phyloP scores from a whole-genome alignment of 805 yeast genomes.

The Zygosaccharomyces pseudorouxii region DNA sequence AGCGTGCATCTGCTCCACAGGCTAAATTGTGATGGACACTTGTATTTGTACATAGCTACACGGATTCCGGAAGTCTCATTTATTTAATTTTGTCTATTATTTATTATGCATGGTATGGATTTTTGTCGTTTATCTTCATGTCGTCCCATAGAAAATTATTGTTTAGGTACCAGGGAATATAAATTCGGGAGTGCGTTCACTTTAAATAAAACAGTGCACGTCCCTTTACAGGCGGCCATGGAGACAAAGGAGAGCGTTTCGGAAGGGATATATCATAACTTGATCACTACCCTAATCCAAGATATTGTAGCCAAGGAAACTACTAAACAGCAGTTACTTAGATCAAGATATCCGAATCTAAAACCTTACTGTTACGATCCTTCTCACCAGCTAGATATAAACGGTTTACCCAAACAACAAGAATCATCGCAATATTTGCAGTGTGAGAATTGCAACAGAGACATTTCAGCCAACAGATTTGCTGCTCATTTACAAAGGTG shows the following conservation, averaged over 20 bases:
- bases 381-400: slow-evolving; percentile 26
- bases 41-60: too few relatives aligned
- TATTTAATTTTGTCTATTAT: slow-evolving; percentile 7
- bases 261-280: slow-evolving; percentile 22
- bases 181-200: not conserved
- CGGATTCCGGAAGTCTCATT: not conserved
- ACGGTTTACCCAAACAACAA: slow-evolving; percentile 30
- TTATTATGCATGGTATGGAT: not conserved
- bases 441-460: slow-evolving; percentile 79
- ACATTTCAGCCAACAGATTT: slow-evolving; percentile 84
- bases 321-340: slow-evolving; percentile 21
- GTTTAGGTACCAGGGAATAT: not conserved
- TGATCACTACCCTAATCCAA: slow-evolving; percentile 30
- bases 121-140: not conserved
- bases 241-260: slow-evolving; percentile 26
- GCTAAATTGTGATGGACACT: slow-evolving; percentile 14
- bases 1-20: slow-evolving; percentile 12
- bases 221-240: not conserved
- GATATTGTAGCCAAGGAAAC: slow-evolving; percentile 32
- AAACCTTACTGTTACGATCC: slow-evolving; percentile 28
- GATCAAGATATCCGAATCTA: slow-evolving; percentile 23
- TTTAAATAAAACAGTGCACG: not conserved
- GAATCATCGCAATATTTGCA: slow-evolving; percentile 51
- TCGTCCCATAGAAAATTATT: too few relatives aligned
- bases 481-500: slow-evolving; percentile 93